A percentile compares a stretch with the other conserved stretches of the same genome.
phyloP scores from a whole-genome alignment of 441 rosid species.

The Aquilaria agallochum region DNA sequence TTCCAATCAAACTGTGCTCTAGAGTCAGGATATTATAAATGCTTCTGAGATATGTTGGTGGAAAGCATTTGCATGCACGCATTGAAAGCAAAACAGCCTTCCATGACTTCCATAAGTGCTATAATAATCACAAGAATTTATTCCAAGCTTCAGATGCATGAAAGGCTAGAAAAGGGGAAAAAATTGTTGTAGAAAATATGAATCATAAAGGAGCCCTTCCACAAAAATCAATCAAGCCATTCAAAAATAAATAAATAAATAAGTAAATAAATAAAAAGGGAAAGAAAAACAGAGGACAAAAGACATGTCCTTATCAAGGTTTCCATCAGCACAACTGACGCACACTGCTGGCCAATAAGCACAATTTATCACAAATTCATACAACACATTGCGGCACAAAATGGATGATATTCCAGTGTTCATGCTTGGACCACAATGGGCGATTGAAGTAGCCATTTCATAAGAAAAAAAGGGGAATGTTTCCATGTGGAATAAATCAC shows the following conservation, averaged over 20 bases:
- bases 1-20: constrained; percentile 14
- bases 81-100: constrained; percentile 44
- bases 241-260: background rate
- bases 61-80: constrained; percentile 25
- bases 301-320: constrained; percentile 44
- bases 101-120: constrained; percentile 38
- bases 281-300: constrained; percentile 28
- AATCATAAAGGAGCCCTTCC: constrained; percentile 24
- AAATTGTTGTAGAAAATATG: constrained; percentile 9
- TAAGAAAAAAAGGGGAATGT: constrained; percentile 7
- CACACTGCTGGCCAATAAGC: constrained; percentile 47
- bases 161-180: constrained; percentile 16
- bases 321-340: constrained; percentile 44
- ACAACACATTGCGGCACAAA: constrained; percentile 33
- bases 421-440: constrained; percentile 16
- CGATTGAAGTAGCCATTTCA: constrained; percentile 13
- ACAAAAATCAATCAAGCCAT: constrained; percentile 30
- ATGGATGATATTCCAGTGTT: constrained; percentile 40
- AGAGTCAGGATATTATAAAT: constrained; percentile 18
- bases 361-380: constrained; percentile 43
- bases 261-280: no score
- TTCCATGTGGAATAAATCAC: constrained; percentile 37
- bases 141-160: constrained; percentile 42
- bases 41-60: constrained; percentile 23
- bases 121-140: constrained; percentile 47